Base-by-base conservation (phyloP, 1,284 basidiomycete species). In the Cryptococcus floricola region DNA sequence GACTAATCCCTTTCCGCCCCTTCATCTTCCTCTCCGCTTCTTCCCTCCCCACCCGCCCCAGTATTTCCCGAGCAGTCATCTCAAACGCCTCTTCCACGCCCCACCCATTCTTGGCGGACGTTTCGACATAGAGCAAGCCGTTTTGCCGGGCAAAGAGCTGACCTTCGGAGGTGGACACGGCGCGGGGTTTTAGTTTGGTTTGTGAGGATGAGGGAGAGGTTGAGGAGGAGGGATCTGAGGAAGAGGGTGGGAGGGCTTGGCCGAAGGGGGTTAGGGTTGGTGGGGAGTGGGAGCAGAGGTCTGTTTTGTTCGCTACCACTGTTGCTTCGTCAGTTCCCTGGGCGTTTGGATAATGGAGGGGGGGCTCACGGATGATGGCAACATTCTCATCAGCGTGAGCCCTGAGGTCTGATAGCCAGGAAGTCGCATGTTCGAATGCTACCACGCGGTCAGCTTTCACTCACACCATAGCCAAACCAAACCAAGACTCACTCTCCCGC, bases 291-390 rank as follows among this genome's bases (percentile, higher is more conserved):
- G 63, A 62, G 58, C 71, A 74, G 19, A 75, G 59, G 56, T 75
- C 73, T 10, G 68, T 71, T 61, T 75, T 75, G 66, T 75, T 75
- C 9, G 69, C 73, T 12, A 75, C 69, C 25, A 75, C 70, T 73
- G 45, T 7, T 31, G 9, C 38, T 18, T 19, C 39, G 16, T 39
- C 38, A 23, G 19, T 19, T n/a, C 5, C 14, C 39, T 14, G 18
- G 27, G 31, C 7, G 42, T 23, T 23, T 31, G 27, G 25, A 18
- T 31, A 18, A 12, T 12, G 31, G 43, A 18, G n/a, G 19, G n/a
- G 19, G 13, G 46, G 56, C 69, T 62, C 48, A 71, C 71, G 58
- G 38, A 75, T 74, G 43, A 75, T 70, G 3, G 69, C 65, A 1
- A 74, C 72, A 39, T 75, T 69, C 58, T 73, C 71, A 54, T 75